Percentiles rank a stretch among this genome's conserved stretches.
phyloP scores from a whole-genome alignment of 2,329 filamentous ascomycete genomes.

The Aulographum hederae region DNA sequence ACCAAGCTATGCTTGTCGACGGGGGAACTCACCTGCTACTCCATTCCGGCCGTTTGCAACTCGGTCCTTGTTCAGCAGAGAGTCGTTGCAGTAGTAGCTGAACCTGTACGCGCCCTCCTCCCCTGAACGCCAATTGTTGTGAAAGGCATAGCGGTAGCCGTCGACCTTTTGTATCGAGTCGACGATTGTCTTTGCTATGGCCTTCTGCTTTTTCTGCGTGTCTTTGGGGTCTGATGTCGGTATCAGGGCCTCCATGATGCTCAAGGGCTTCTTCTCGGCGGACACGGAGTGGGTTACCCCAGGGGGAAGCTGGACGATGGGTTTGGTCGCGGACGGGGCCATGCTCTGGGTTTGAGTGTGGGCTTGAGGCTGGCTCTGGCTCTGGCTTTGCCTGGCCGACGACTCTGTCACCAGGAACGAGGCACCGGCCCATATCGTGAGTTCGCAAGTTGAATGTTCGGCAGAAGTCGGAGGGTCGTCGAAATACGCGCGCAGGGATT shows the following conservation, averaged over 20 bases:
- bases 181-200: slow-evolving; percentile 26
- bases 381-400: too few relatives aligned
- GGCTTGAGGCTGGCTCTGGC: too few relatives aligned
- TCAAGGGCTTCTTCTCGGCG: neutral
- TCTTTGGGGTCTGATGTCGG: slow-evolving; percentile 17
- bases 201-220: slow-evolving; percentile 25
- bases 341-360: slow-evolving; percentile 1
- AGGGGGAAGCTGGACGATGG: slow-evolving; percentile 1
- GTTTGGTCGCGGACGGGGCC: too few relatives aligned
- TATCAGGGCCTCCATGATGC: slow-evolving; percentile 16
- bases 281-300: neutral
- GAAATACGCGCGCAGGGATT: slow-evolving; percentile 17
- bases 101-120: slow-evolving; percentile 27
- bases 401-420: slow-evolving; percentile 17
- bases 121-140: slow-evolving; percentile 28
- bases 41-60: slow-evolving; percentile 25
- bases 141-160: slow-evolving; percentile 30
- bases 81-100: slow-evolving; percentile 31
- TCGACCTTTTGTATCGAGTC: slow-evolving; percentile 24
- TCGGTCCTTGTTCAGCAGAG: slow-evolving; percentile 30
- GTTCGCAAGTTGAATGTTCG: slow-evolving; percentile 19
- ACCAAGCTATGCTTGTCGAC: neutral
- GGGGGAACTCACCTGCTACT: slow-evolving; percentile 16
- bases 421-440: slow-evolving; percentile 19
- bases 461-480: slow-evolving; percentile 14